A percentile compares a stretch with the other conserved stretches of the same genome.
These are phyloP conservation scores for Nicotiana attenuata DNA, from an alignment of 257 asterid genomes.

Conservation along the genomic window DNA sequence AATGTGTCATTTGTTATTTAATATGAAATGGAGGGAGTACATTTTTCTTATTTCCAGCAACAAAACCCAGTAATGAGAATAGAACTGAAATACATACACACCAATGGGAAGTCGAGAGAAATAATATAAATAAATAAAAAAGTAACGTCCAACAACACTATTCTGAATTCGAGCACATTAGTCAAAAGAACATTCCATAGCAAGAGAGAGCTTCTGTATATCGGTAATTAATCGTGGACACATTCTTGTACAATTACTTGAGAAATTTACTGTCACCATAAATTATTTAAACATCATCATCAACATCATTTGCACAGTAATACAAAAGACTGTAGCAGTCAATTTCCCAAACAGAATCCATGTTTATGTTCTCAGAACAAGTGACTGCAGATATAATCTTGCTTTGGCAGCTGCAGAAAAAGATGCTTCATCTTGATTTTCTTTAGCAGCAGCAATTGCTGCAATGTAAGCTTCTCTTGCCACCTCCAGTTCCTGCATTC, in stretches of 20 bases:
- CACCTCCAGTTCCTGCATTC: constrained; percentile 56
- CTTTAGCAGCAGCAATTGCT: constrained; percentile 73
- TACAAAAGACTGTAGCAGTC: background rate
- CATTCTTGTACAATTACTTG: background rate
- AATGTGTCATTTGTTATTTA: no score
- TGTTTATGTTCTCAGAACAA: constrained; percentile 26
- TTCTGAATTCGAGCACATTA: background rate
- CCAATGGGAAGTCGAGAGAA: background rate
- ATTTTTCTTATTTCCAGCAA: background rate
- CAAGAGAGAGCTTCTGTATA: background rate
- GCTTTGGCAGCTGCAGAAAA: constrained; percentile 72
- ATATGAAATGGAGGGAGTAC: no score
- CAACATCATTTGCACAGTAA: background rate
- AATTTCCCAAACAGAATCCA: constrained; percentile 5
- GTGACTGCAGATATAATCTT: constrained; percentile 63
- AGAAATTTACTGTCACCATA: background rate
- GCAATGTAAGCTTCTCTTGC: constrained; percentile 70
- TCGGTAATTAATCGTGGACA: background rate
- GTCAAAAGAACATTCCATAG: background rate
- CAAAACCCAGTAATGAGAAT: background rate
- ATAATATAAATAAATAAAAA: no score
- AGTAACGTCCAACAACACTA: background rate
- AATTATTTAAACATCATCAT: background rate
- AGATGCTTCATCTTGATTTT: constrained; percentile 67
- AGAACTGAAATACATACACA: background rate